Conservation (phyloP, 192 early-diverging fungal genomes). For the Podila clonocystis region DNA sequence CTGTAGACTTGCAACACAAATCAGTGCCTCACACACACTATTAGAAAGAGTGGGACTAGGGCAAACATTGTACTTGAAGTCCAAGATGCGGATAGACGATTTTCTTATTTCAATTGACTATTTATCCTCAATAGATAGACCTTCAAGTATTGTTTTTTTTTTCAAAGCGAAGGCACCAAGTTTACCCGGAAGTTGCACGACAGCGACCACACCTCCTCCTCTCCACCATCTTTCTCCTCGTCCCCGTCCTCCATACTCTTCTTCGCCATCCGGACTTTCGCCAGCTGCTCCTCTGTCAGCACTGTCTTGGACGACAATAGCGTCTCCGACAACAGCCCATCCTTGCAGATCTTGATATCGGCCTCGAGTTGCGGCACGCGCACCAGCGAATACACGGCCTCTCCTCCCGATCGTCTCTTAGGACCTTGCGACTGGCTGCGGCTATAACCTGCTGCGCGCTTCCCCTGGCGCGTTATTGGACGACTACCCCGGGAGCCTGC, state of each 20-base stretch:
- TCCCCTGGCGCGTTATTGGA: background rate
- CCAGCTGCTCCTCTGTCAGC: conserved; percentile 30
- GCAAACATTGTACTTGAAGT: too few species aligned
- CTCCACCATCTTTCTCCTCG: background rate
- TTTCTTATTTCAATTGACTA: too few species aligned
- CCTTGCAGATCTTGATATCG: conserved; percentile 21
- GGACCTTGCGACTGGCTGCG: background rate
- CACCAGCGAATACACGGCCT: background rate
- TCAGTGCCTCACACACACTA: too few species aligned
- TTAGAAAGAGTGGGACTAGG: too few species aligned
- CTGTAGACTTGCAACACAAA: too few species aligned
- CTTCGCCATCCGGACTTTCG: conserved; percentile 7
- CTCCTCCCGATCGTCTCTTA: background rate
- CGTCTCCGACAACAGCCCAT: conserved; percentile 20
- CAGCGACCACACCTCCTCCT: conserved; percentile 31
- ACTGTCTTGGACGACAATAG: conserved; percentile 27
- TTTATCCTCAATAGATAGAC: too few species aligned
- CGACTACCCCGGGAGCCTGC: background rate
- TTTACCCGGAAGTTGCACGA: conserved; percentile 21
- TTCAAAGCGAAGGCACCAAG: conserved; percentile 22
- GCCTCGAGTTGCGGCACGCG: conserved; percentile 34
- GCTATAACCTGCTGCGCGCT: background rate
- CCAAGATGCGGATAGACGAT: too few species aligned
- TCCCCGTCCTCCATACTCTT: background rate
- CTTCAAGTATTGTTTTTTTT: background rate